phyloP scores from a whole-genome alignment of 768 basidiomycete genomes.

The Lentinula edodes region DNA sequence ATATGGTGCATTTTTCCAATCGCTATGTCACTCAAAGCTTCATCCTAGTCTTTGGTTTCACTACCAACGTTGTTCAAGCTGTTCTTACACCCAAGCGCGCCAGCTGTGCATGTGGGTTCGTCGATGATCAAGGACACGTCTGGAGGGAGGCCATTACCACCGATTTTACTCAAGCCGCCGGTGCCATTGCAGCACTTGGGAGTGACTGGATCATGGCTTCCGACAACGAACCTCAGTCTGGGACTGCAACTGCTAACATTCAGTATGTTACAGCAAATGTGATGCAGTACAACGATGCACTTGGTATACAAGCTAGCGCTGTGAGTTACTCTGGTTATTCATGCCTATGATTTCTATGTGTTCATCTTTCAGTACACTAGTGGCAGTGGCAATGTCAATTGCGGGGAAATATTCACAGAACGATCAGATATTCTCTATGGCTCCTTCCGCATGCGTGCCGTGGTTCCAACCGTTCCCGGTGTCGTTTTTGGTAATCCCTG shows the following conservation, averaged over 20 bases:
- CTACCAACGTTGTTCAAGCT: not conserved
- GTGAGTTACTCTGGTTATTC: not conserved
- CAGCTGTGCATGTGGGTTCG: conserved; percentile 12
- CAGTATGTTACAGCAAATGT: conserved; percentile 12
- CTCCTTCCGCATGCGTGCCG: conserved; percentile 14
- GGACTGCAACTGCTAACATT: conserved; percentile 8
- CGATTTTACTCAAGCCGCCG: conserved; percentile 11
- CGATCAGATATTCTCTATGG: conserved; percentile 12
- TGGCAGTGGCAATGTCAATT: conserved; percentile 7
- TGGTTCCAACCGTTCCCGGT: conserved; percentile 12
- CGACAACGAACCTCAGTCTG: conserved; percentile 9
- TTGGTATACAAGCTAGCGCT: conserved; percentile 13
- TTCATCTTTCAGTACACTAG: not conserved
- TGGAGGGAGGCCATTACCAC: conserved; percentile 12
- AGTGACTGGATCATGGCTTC: conserved; percentile 11
- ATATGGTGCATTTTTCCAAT: not conserved
- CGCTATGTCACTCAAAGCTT: not conserved
- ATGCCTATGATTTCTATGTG: not conserved
- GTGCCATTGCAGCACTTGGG: conserved; percentile 12
- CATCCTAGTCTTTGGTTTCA: not conserved
- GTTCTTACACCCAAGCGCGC: not conserved
- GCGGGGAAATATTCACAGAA: conserved; percentile 14
- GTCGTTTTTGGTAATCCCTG: conserved; percentile 10
- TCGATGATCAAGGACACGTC: conserved; percentile 11
- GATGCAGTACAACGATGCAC: conserved; percentile 8